These are phyloP conservation scores for Penicillium pulvis DNA, from an alignment of 495 filamentous ascomycete species.

Conservation along the genomic window DNA sequence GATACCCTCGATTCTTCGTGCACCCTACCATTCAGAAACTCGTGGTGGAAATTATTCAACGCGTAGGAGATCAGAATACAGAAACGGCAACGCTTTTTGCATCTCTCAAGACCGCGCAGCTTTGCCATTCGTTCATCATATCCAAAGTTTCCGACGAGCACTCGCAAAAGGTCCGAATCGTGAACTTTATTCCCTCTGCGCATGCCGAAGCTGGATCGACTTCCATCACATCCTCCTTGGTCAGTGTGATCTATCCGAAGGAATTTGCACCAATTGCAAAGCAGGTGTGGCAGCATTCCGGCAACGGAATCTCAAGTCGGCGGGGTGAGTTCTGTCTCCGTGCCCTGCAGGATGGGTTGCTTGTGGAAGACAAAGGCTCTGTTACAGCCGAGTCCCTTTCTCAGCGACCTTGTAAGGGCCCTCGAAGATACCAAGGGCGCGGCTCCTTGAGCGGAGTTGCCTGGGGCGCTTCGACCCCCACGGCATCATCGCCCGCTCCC, in stretches of 20 bases:
- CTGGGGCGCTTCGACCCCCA: constrained; percentile 17
- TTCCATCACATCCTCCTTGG: constrained; percentile 57
- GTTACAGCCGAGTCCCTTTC: constrained; percentile 28
- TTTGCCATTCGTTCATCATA: constrained; percentile 74
- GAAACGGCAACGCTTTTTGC: constrained; percentile 83
- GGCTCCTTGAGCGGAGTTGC: constrained; percentile 42
- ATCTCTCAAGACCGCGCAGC: constrained; percentile 60
- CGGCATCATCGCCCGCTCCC: constrained; percentile 7
- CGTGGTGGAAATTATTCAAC: constrained; percentile 63
- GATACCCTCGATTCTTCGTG: constrained; percentile 95
- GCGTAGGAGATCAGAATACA: constrained; percentile 56
- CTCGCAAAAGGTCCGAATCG: constrained; percentile 54
- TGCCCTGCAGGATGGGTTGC: constrained; percentile 68
- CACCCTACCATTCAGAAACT: constrained; percentile 81
- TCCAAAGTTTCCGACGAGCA: constrained; percentile 52
- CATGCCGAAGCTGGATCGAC: constrained; percentile 34
- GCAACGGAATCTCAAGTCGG: constrained; percentile 91
- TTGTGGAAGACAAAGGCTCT: constrained; percentile 55
- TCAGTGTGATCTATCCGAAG: constrained; percentile 70
- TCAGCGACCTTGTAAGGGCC: constrained; percentile 61
- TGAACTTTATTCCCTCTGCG: constrained; percentile 64
- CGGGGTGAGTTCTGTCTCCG: constrained; percentile 84
- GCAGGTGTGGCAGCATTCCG: constrained; percentile 93
- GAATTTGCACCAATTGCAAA: constrained; percentile 72
- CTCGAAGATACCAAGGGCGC: constrained; percentile 68